Base-by-base conservation (phyloP, 495 filamentous ascomycete genomes). In the Letharia lupina region DNA sequence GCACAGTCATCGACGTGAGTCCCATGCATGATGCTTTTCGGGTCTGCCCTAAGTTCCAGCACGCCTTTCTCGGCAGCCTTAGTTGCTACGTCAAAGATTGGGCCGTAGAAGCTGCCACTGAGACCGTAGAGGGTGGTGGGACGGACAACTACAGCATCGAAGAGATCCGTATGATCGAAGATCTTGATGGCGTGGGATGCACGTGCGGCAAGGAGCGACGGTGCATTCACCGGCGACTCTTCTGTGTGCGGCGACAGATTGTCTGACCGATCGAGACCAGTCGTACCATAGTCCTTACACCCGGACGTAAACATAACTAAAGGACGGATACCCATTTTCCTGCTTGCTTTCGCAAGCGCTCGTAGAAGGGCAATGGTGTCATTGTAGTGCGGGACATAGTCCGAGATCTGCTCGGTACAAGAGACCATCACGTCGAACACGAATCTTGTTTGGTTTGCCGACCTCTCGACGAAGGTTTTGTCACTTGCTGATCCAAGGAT, bases 241-340 rank as follows among this genome's bases (percentile, higher is more conserved):
- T 81, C 77, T 4, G 72, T 75, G 45, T 78, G 78, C 15, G 77
- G 73, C 61, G 63, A 63, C 3, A 79, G 69, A 4, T 60, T 70
- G 0, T 68, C 52, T 0, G 69, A 65, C 8, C 75, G 75, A 58
- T 77, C 72, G 0, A 73, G 61, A 0, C 62, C 65, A 4, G 73
- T 77, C 28, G 64, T 72, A 2, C 78, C 78, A 69, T 81, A 81
- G 67, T 81, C 77, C 57, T 81, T 80, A 66, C 76, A 78, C 0
- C 79, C 79, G 15, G 73, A 76, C 23, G 72, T 77, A 54, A 72
- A 69, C 3, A 81, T 61, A 11, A 81, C 74, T 12, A 81, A 62
- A 4, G 76, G 76, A 31, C 68, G 66, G 16, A 73, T 66, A 3
- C 72, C 71, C 35, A 69, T 23, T 37, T 44, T 50, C 12, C 61